phyloP scores from a whole-genome alignment of 495 filamentous ascomycete species.

The Neurospora terricola region DNA sequence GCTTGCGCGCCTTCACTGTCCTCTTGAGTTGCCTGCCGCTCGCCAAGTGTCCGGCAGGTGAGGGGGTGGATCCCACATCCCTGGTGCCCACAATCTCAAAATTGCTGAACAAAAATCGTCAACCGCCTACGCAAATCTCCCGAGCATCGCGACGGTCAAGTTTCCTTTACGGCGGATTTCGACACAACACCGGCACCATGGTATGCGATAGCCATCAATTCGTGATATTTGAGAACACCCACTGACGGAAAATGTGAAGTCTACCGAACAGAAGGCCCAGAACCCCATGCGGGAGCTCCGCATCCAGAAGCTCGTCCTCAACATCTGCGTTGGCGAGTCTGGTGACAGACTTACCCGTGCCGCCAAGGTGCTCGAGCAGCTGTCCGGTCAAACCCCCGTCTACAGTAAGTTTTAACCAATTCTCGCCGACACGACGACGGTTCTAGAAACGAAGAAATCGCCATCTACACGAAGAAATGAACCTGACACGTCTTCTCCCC shows the following conservation, averaged over 20 bases:
- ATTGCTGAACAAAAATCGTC: slow-evolving; percentile 16
- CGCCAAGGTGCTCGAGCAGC: slow-evolving; percentile 99
- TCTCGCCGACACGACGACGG: not conserved
- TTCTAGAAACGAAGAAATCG: not conserved
- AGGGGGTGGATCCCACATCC: not conserved
- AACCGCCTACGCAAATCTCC: slow-evolving; percentile 12
- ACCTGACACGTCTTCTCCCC: not conserved
- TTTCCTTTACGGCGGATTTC: slow-evolving; percentile 6
- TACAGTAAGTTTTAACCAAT: slow-evolving; percentile 60
- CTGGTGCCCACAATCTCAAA: slow-evolving; percentile 21
- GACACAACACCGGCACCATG: slow-evolving; percentile 21
- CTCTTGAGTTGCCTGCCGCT: not conserved
- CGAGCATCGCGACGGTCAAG: slow-evolving; percentile 1
- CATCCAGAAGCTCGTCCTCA: slow-evolving; percentile 99
- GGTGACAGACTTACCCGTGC: slow-evolving; percentile 99
- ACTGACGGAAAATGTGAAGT: slow-evolving; percentile 21
- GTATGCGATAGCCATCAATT: slow-evolving; percentile 8
- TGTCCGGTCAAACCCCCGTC: slow-evolving; percentile 98
- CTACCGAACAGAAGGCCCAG: slow-evolving; percentile 56
- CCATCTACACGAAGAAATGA: not conserved
- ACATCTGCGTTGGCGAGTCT: slow-evolving; percentile 99
- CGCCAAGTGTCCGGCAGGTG: not conserved
- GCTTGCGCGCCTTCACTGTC: not conserved
- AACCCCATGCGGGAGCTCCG: slow-evolving; percentile 99
- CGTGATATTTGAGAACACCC: not conserved